Conservation (phyloP, 768 basidiomycete species). For the Lepiota brunneoincarnata region DNA sequence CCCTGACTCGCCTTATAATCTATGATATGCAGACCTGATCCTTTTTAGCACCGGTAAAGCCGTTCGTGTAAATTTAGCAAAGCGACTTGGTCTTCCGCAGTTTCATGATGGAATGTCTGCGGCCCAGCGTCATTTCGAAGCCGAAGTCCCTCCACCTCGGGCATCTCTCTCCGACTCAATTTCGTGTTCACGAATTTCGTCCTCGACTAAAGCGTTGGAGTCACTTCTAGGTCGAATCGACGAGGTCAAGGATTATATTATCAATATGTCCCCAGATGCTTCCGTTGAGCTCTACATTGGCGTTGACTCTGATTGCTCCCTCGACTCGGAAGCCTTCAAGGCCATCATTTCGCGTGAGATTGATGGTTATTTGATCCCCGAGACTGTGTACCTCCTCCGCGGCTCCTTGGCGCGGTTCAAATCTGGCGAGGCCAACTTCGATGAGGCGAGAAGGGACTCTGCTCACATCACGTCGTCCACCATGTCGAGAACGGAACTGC, state of each 20-base stretch:
- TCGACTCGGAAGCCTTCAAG: slow-evolving; percentile 21
- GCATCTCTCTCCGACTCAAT: slow-evolving; percentile 36
- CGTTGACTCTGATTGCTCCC: slow-evolving; percentile 14
- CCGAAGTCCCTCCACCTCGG: slow-evolving; percentile 26
- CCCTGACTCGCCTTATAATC: background rate
- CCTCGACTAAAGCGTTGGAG: slow-evolving; percentile 27
- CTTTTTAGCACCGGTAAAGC: slow-evolving; percentile 39
- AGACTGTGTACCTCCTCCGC: slow-evolving; percentile 29
- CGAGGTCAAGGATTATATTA: slow-evolving; percentile 32
- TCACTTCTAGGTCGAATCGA: slow-evolving; percentile 22
- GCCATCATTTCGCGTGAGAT: slow-evolving; percentile 22
- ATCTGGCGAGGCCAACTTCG: slow-evolving; percentile 29
- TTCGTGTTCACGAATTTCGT: slow-evolving; percentile 27
- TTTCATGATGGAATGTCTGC: slow-evolving; percentile 32
- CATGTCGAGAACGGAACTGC: slow-evolving; percentile 28
- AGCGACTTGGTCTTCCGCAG: slow-evolving; percentile 35
- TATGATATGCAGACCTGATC: background rate
- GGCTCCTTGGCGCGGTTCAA: slow-evolving; percentile 18
- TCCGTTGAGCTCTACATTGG: slow-evolving; percentile 38
- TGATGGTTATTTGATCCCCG: slow-evolving; percentile 39
- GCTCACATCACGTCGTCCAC: slow-evolving; percentile 18
- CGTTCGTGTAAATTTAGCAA: slow-evolving; percentile 41
- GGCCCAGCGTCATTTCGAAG: slow-evolving; percentile 40
- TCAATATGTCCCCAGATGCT: slow-evolving; percentile 29
- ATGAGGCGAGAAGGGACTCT: slow-evolving; percentile 25